phyloP scores from a whole-genome alignment of 2,329 filamentous ascomycete species.

The Ilyonectria robusta region DNA sequence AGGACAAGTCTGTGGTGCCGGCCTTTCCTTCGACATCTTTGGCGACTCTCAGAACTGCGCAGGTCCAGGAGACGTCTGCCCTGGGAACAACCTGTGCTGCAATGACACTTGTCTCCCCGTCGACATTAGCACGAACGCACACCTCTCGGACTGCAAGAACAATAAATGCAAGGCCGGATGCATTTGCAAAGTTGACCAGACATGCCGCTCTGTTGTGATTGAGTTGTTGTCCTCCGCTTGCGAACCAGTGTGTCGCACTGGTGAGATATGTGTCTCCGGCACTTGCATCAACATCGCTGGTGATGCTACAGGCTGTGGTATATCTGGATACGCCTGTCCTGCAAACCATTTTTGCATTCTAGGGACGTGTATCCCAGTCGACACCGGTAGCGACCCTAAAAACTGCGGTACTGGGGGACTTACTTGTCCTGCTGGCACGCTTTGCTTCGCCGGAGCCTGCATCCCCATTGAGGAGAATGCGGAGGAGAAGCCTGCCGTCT shows the following conservation, averaged over 20 bases:
- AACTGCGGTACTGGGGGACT: neutral
- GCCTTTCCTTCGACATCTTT: neutral
- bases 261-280: neutral
- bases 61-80: neutral
- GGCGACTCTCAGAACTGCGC: neutral
- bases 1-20: neutral
- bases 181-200: neutral
- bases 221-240: neutral
- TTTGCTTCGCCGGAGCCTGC: neutral
- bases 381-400: neutral
- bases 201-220: neutral
- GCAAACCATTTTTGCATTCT: neutral
- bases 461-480: neutral
- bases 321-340: neutral
- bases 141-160: neutral
- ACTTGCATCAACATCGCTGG: neutral
- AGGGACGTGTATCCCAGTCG: neutral
- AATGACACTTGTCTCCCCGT: neutral
- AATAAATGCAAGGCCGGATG: neutral
- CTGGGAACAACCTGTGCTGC: neutral
- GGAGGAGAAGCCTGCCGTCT: neutral
- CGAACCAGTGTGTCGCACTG: neutral
- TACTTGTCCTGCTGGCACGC: neutral
- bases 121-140: neutral
- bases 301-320: neutral